Conservation (phyloP, 768 basidiomycete genomes). For the Hygrocybe punicea region DNA sequence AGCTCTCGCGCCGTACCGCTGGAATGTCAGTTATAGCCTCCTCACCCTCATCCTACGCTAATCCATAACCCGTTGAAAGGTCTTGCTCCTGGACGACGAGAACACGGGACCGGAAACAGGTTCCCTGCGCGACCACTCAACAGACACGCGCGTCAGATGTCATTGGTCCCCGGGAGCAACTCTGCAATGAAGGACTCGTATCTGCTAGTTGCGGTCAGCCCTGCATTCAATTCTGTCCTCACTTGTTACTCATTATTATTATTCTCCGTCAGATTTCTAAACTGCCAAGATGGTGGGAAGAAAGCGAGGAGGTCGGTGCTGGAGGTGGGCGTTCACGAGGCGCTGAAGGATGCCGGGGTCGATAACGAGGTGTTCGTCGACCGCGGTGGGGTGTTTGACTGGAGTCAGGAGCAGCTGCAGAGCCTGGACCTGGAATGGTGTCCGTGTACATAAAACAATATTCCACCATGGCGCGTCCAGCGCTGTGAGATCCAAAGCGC, state of each 20-base stretch:
- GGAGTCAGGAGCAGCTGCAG: slow-evolving; percentile 24
- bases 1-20: slow-evolving; percentile 34
- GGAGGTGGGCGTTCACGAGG: slow-evolving; percentile 31
- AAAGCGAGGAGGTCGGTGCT: slow-evolving; percentile 30
- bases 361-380: slow-evolving; percentile 29
- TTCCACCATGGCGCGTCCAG: too few relatives aligned
- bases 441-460: too few relatives aligned
- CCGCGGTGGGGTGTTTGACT: slow-evolving; percentile 37
- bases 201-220: slow-evolving; percentile 16
- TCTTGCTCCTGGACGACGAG: slow-evolving; percentile 21
- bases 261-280: slow-evolving; percentile 24
- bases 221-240: too few relatives aligned
- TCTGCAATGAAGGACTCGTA: slow-evolving; percentile 39
- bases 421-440: too few relatives aligned
- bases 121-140: slow-evolving; percentile 21
- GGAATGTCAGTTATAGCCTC: slow-evolving; percentile 32
- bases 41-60: not conserved
- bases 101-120: slow-evolving; percentile 15
- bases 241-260: not conserved
- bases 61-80: slow-evolving; percentile 12
- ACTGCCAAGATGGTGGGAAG: slow-evolving; percentile 32
- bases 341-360: slow-evolving; percentile 35
- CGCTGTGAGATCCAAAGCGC: too few relatives aligned
- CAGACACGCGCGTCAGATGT: slow-evolving; percentile 23
- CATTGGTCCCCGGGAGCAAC: slow-evolving; percentile 37